Percentiles rank a stretch among this genome's conserved stretches.
phyloP scores from a whole-genome alignment of 257 asterid genomes.

The Salvia rosmarinus region DNA sequence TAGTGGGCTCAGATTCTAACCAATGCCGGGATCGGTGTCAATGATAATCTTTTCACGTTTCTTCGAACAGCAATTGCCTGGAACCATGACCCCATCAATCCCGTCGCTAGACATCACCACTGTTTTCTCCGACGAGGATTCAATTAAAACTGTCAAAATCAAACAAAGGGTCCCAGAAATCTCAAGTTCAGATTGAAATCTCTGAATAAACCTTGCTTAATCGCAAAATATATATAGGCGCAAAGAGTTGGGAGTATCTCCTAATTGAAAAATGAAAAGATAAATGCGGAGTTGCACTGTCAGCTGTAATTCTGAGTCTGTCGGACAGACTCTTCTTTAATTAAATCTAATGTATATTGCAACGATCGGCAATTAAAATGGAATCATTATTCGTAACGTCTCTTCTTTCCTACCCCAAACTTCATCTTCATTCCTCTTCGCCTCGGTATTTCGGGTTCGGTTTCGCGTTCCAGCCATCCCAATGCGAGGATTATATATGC shows the following conservation, averaged over 20 bases:
- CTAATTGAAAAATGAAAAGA: background rate
- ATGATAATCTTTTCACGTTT: constrained; percentile 54
- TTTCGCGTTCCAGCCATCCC: too few relatives aligned
- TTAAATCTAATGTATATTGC: background rate
- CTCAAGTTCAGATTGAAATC: constrained; percentile 7
- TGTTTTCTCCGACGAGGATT: constrained; percentile 25
- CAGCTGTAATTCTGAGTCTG: constrained; percentile 34
- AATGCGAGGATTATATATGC: too few relatives aligned
- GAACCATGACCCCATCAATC: constrained; percentile 33
- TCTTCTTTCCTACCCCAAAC: background rate
- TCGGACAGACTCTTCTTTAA: background rate
- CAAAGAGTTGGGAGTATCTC: background rate
- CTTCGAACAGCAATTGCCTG: constrained; percentile 31
- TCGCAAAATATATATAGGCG: background rate
- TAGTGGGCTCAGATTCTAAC: constrained; percentile 36
- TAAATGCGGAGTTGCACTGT: constrained; percentile 33
- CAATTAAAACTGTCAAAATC: constrained; percentile 12
- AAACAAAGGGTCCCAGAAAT: constrained; percentile 28
- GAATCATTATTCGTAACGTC: constrained; percentile 29
- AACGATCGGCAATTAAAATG: background rate
- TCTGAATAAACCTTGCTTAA: background rate
- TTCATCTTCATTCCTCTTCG: too few relatives aligned
- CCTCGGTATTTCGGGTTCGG: too few relatives aligned
- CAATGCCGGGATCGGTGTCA: constrained; percentile 76
- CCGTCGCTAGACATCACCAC: constrained; percentile 51